Percentiles rank a stretch among this genome's conserved stretches.
Evolutionary conservation across 805 yeast species (phyloP).

Genomic region (Diddensiella caesifluorescens): DNA sequence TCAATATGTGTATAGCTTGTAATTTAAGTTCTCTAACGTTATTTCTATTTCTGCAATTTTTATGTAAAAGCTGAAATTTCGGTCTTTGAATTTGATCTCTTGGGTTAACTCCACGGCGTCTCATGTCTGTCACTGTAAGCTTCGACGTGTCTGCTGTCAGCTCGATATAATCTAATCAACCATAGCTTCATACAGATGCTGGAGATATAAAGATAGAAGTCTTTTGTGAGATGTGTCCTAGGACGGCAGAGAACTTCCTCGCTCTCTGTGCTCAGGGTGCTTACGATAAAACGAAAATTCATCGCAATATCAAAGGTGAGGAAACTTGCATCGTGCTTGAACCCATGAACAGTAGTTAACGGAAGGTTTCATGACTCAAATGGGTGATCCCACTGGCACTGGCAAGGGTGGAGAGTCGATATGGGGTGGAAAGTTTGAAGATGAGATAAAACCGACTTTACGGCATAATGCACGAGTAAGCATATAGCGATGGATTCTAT

Average conservation of each 20-base stretch:
- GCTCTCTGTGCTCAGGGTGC: constrained; percentile 44
- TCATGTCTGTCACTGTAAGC: constrained; percentile 13
- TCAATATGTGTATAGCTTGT: neutral
- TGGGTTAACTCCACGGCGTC: too few relatives aligned
- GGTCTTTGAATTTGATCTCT: neutral
- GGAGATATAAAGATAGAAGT: constrained; percentile 34
- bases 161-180: too few relatives aligned
- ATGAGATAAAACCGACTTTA: constrained; percentile 36
- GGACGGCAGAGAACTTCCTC: constrained; percentile 40
- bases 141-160: too few relatives aligned
- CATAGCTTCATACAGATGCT: constrained; percentile 12
- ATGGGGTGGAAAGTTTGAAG: constrained; percentile 38
- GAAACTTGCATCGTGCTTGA: neutral
- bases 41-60: too few relatives aligned
- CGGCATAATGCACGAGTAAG: constrained; percentile 58
- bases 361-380: constrained; percentile 32
- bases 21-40: neutral
- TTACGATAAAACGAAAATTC: constrained; percentile 31
- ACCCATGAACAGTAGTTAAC: constrained; percentile 11
- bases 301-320: constrained; percentile 37
- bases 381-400: constrained; percentile 36
- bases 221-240: constrained; percentile 37
- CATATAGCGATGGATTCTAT: neutral
- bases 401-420: constrained; percentile 39
- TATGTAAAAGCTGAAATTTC: neutral